Evolutionary conservation across 257 asterid species (phyloP).

Genomic region (Nemophila menziesii): DNA sequence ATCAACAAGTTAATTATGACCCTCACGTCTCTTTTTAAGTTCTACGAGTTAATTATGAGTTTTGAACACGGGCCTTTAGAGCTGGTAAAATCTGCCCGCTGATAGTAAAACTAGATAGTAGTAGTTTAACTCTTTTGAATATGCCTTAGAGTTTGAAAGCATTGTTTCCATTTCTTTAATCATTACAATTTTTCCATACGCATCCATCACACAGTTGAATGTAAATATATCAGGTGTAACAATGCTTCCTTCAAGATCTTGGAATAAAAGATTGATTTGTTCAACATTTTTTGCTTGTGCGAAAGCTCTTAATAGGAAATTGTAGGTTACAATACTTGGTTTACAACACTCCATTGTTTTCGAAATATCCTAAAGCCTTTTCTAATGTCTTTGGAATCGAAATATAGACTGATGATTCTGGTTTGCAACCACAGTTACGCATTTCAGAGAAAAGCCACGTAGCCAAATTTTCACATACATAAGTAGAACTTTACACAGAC

Average conservation of each 20-base stretch:
- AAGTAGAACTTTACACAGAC: not conserved
- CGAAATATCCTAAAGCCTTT: conserved; percentile 67
- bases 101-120: no score
- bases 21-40: no score
- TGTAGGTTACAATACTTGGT: conserved; percentile 79
- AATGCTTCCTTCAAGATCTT: conserved; percentile 58
- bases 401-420: conserved; percentile 89
- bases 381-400: conserved; percentile 66
- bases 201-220: conserved; percentile 92
- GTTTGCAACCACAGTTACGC: conserved; percentile 91
- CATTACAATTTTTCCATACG: conserved; percentile 84
- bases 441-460: conserved; percentile 99
- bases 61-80: no score
- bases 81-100: no score
- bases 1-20: no score
- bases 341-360: conserved; percentile 69
- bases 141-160: no score
- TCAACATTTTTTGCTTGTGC: conserved; percentile 66
- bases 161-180: conserved; percentile 76
- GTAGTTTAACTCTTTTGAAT: no score
- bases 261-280: conserved; percentile 56
- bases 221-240: conserved; percentile 72
- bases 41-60: no score
- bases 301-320: conserved; percentile 80
- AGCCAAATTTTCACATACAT: conserved; percentile 30